Evolutionary conservation across 192 early-diverging fungal species (phyloP), one percentile per base, ranked within the genome.

Genomic region (Backusella macrospora): DNA sequence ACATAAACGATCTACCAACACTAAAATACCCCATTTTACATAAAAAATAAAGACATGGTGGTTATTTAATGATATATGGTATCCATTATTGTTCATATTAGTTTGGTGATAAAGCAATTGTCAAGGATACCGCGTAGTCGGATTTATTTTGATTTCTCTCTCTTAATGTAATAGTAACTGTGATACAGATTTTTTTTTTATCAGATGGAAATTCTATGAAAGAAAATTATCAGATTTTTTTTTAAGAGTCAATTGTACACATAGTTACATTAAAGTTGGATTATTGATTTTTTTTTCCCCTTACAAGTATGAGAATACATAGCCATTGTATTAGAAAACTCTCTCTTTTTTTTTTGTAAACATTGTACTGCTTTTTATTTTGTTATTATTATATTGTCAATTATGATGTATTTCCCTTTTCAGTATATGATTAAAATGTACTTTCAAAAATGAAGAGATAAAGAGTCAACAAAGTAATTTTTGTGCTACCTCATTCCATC

Each of bases 171-270:
- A 21, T 16, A 2, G n/a, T 15, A 48, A 18, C 14, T 49, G 48
- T 49, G n/a, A n/a, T 49, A 49, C 48, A 49, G n/a, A 1, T 34
- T 34, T 34, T 49, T 13, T 49, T 49, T 49, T 49, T 49, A 49
- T 49, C 48, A 49, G 48, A 49, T 49, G 48, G 48, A 49, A 49
- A 18, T 49, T 49, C 48, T 49, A 18, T 49, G 48, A 49, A 49
- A 49, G 48, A 49, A 49, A 49, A 49, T 49, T 49, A 49, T 49
- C 48, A 21, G 48, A 49, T 34, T 34, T 34, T 34, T 34, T 49
- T 49, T 49, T 49, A 6, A 49, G 18, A 21, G 8, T 5, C 18
- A 6, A 0, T 49, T 49, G 48, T 46, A 46, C 14, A 46, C 45
- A 46, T 12, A 14, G 10, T 21, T 55, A 55, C 23, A 21, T 23